Evolutionary conservation across 768 basidiomycete species (phyloP).

Genomic region (Sporobolomyces phaffii): DNA sequence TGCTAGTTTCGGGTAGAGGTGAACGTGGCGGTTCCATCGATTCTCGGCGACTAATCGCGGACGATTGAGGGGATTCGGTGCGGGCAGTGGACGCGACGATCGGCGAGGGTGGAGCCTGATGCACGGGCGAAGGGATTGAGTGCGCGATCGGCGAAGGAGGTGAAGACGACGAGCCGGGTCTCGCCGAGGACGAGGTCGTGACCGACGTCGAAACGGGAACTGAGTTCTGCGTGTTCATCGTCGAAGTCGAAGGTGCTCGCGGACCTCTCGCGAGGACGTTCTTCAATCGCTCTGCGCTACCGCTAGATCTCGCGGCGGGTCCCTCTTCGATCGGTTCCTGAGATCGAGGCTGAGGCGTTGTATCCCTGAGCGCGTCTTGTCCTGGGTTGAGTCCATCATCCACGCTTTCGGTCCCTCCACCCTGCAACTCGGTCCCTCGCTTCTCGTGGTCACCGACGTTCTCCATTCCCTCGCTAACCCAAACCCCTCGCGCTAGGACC

Average conservation of each 20-base stretch:
- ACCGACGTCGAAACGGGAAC: not conserved
- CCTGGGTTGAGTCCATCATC: not conserved
- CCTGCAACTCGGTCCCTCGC: not conserved
- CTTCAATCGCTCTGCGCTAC: not conserved
- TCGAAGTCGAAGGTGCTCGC: conserved; percentile 8
- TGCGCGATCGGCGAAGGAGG: too few relatives aligned
- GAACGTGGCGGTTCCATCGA: too few relatives aligned
- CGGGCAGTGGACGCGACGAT: too few relatives aligned
- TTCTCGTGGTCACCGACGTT: not conserved
- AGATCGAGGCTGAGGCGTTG: not conserved
- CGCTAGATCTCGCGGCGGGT: too few relatives aligned
- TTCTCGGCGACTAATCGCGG: too few relatives aligned
- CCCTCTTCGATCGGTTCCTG: too few relatives aligned
- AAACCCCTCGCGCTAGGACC: conserved; percentile 4
- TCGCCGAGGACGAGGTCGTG: too few relatives aligned
- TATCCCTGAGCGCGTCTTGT: not conserved
- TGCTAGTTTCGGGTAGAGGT: too few relatives aligned
- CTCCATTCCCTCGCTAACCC: conserved; percentile 15
- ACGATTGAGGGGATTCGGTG: too few relatives aligned
- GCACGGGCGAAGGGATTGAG: too few relatives aligned
- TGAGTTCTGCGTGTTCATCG: not conserved
- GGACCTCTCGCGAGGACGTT: not conserved
- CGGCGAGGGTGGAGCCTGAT: too few relatives aligned
- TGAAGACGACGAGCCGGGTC: too few relatives aligned
- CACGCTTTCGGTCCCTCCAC: not conserved